These are phyloP conservation scores for Pleurotus citrinopileatus DNA, from an alignment of 768 basidiomycete genomes.

Conservation along the genomic window DNA sequence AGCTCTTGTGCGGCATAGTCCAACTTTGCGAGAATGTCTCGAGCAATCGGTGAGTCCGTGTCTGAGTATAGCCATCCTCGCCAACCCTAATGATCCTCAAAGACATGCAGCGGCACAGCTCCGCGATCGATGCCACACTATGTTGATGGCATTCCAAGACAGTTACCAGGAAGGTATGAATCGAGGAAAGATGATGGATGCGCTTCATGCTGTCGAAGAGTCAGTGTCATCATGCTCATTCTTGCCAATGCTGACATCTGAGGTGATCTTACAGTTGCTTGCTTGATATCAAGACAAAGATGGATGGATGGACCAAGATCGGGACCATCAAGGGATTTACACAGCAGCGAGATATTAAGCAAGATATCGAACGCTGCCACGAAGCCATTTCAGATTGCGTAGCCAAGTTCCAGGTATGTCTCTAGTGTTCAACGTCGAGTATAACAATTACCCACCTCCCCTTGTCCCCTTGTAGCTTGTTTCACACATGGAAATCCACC, in stretches of 20 bases:
- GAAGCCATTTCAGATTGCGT: constrained; percentile 43
- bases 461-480: constrained; percentile 38
- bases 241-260: neutral
- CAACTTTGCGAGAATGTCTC: constrained; percentile 44
- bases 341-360: constrained; percentile 40
- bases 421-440: neutral
- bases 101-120: constrained; percentile 12
- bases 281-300: constrained; percentile 30
- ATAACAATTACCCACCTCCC: neutral
- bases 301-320: constrained; percentile 43
- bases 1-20: constrained; percentile 40
- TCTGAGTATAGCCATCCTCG: no score
- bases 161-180: constrained; percentile 29
- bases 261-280: constrained; percentile 23
- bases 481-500: constrained; percentile 41
- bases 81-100: no score
- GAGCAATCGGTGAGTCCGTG: constrained; percentile 46
- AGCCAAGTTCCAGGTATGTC: constrained; percentile 41
- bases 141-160: constrained; percentile 10
- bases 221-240: constrained; percentile 22
- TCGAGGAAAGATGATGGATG: constrained; percentile 25
- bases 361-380: constrained; percentile 45
- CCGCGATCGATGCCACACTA: constrained; percentile 13
- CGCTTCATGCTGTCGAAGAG: constrained; percentile 30
- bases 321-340: constrained; percentile 39